Percentiles rank a stretch among this genome's conserved stretches.
Conservation (phyloP, 1,284 basidiomycete species). For the Cystobasidiaceae sp. region DNA sequence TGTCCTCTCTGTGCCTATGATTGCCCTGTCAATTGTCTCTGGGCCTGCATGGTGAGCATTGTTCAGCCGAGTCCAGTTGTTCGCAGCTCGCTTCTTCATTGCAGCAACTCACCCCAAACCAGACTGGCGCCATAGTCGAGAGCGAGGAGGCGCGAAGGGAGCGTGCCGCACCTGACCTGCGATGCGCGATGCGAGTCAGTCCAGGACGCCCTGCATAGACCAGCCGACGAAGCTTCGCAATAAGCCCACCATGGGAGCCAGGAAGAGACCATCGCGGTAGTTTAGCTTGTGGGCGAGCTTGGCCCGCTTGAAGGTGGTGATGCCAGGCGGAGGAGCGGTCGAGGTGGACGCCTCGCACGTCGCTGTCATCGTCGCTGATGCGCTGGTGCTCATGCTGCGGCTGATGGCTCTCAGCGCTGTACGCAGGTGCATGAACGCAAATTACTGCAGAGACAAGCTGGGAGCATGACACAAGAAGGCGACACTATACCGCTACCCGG, state of each 20-base stretch:
- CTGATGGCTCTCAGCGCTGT: too few species aligned
- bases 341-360: background rate
- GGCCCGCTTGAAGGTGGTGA: conserved; percentile 22
- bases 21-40: conserved; percentile 93
- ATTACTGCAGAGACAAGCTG: too few species aligned
- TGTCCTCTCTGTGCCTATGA: conserved; percentile 72
- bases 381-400: too few species aligned
- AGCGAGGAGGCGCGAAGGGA: conserved; percentile 76
- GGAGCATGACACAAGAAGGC: too few species aligned
- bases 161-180: conserved; percentile 35
- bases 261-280: conserved; percentile 44
- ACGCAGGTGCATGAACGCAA: too few species aligned
- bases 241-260: conserved; percentile 81
- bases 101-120: conserved; percentile 66
- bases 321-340: background rate
- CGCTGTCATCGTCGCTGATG: too few species aligned
- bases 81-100: background rate
- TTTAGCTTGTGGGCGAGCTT: conserved; percentile 32
- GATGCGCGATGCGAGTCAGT: conserved; percentile 24
- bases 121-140: conserved; percentile 89
- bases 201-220: too few species aligned
- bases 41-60: conserved; percentile 50
- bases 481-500: too few species aligned
- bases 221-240: too few species aligned
- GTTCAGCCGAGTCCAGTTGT: background rate